Conservation (phyloP, 306 rosid species). For the Cucumis hystrix region DNA sequence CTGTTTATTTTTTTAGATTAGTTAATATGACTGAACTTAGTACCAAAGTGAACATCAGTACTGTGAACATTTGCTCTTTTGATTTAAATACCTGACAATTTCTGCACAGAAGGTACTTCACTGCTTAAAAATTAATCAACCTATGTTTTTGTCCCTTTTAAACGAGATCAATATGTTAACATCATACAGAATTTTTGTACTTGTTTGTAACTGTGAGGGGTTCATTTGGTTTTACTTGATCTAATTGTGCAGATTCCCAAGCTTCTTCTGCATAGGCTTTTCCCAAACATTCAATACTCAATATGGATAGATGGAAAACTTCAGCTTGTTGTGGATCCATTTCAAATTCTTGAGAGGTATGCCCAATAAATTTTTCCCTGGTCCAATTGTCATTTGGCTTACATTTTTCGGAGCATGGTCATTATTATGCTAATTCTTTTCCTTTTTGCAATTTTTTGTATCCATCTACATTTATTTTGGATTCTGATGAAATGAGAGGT, state of each 20-base stretch:
- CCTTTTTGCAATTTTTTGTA: not conserved
- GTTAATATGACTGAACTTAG: not conserved
- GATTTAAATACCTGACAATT: not conserved
- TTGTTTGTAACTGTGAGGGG: not conserved
- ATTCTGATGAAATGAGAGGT: not conserved
- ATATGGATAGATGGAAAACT: conserved; percentile 97
- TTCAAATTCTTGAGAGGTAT: conserved; percentile 81
- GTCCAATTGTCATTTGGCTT: no score
- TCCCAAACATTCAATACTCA: conserved; percentile 76
- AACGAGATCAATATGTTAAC: not conserved
- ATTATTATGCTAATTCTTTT: not conserved
- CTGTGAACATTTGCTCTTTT: not conserved
- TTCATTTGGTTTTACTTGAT: not conserved
- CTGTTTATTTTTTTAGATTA: not conserved
- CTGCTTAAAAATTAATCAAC: not conserved
- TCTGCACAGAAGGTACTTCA: not conserved
- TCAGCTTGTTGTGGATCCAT: conserved; percentile 74
- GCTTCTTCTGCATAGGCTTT: conserved; percentile 93
- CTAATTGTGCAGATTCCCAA: conserved; percentile 60
- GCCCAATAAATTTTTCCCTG: not conserved
- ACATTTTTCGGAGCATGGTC: not conserved
- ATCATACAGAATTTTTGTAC: not conserved
- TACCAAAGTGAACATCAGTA: not conserved
- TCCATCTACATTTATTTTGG: not conserved
- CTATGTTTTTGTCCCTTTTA: not conserved